Conservation (phyloP, 306 rosid species). For the Mucuna pruriens region DNA sequence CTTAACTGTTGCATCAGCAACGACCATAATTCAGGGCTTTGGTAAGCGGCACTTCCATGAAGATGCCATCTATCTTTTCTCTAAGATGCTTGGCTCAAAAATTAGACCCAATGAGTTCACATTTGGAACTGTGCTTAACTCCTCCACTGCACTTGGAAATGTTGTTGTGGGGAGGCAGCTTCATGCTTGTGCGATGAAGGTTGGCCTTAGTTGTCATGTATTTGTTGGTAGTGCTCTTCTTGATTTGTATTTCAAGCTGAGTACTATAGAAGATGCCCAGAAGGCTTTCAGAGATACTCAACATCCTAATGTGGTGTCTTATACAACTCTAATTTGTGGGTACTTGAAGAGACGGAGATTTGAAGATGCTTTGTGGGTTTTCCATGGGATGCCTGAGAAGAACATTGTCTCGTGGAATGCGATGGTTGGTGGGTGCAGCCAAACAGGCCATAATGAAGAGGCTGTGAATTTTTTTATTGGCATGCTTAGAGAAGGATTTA, state of each 20-base stretch:
- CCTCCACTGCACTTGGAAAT: constrained; percentile 53
- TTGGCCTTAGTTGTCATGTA: constrained; percentile 59
- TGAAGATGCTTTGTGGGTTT: constrained; percentile 67
- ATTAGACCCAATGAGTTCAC: constrained; percentile 79
- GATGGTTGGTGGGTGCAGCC: constrained; percentile 84
- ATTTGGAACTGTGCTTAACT: constrained; percentile 71
- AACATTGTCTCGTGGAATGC: constrained; percentile 89
- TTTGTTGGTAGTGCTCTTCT: constrained; percentile 83
- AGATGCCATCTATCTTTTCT: constrained; percentile 65
- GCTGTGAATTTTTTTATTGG: constrained; percentile 69
- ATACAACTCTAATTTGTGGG: constrained; percentile 76
- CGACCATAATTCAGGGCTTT: constrained; percentile 59
- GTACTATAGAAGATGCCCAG: constrained; percentile 60
- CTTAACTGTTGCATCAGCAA: constrained; percentile 64
- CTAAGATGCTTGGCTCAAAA: constrained; percentile 59
- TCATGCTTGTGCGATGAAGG: constrained; percentile 69
- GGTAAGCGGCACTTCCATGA: constrained; percentile 51
- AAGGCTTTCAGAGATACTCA: constrained; percentile 62
- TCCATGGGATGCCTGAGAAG: constrained; percentile 72
- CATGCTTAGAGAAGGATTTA: constrained; percentile 70
- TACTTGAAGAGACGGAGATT: constrained; percentile 63
- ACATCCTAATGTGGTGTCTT: constrained; percentile 80
- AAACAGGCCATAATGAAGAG: constrained; percentile 82
- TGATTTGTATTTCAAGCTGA: constrained; percentile 77
- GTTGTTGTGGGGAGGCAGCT: constrained; percentile 64